phyloP scores from a whole-genome alignment of 306 rosid genomes.

The Carpinus viminea region DNA sequence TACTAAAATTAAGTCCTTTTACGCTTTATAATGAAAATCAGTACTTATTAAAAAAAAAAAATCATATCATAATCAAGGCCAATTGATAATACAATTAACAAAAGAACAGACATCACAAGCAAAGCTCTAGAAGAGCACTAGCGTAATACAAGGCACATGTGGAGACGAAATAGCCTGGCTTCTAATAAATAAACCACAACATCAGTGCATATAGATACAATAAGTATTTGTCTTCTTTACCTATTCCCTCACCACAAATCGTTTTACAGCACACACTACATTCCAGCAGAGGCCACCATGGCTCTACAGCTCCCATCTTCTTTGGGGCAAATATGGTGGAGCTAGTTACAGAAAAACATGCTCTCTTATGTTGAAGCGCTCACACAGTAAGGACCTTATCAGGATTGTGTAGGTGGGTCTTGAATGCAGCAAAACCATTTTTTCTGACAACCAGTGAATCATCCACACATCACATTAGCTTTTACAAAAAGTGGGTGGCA shows the following conservation, averaged over 20 bases:
- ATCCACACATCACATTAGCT: constrained; percentile 19
- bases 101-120: constrained; percentile 23
- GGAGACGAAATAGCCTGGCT: constrained; percentile 41
- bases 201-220: constrained; percentile 62
- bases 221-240: constrained; percentile 60
- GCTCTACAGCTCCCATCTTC: constrained; percentile 61
- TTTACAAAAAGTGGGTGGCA: neutral
- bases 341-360: constrained; percentile 54
- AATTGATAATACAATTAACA: constrained; percentile 28
- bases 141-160: constrained; percentile 14
- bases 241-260: constrained; percentile 55
- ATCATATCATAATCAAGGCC: constrained; percentile 17
- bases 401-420: constrained; percentile 68
- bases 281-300: constrained; percentile 50
- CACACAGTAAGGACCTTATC: constrained; percentile 36
- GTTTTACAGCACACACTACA: constrained; percentile 57
- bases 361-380: constrained; percentile 51
- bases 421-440: constrained; percentile 99
- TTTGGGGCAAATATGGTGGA: constrained; percentile 58
- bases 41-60: neutral
- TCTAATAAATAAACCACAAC: constrained; percentile 58
- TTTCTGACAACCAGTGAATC: constrained; percentile 62
- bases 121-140: constrained; percentile 15
- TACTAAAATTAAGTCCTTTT: no score
- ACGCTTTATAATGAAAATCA: no score